phyloP scores from a whole-genome alignment of 352 stramenopile genomes.

The Pythium coloratum region DNA sequence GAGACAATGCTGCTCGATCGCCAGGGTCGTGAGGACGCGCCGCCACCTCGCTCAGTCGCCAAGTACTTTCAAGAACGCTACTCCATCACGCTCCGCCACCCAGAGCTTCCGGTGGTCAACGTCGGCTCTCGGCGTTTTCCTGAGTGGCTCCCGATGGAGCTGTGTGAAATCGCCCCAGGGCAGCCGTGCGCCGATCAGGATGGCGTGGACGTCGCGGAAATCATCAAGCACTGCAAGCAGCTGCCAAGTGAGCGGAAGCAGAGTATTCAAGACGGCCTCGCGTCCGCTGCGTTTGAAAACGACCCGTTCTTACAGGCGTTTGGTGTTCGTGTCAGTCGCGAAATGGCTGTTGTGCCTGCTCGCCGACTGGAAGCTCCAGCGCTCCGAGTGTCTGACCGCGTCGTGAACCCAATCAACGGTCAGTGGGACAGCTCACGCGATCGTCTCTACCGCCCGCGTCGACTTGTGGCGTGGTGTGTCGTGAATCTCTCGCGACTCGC shows the following conservation, averaged over 20 bases:
- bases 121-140: constrained; percentile 5
- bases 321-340: constrained; percentile 4
- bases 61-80: constrained; percentile 15
- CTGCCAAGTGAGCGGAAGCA: constrained; percentile 6
- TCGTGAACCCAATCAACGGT: neutral
- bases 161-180: constrained; percentile 18
- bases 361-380: constrained; percentile 9
- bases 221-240: constrained; percentile 12
- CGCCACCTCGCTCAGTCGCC: neutral
- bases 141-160: constrained; percentile 22
- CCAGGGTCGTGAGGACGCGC: too few species aligned
- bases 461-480: constrained; percentile 11
- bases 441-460: constrained; percentile 8
- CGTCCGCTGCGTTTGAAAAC: constrained; percentile 12
- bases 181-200: constrained; percentile 9
- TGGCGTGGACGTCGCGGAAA: constrained; percentile 1
- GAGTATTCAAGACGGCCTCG: neutral
- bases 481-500: constrained; percentile 7
- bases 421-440: constrained; percentile 7
- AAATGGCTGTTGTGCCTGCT: constrained; percentile 10
- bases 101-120: constrained; percentile 18
- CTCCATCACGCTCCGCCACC: constrained; percentile 8
- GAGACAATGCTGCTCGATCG: constrained; percentile 8
- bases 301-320: constrained; percentile 15
- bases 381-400: neutral